These are phyloP conservation scores for Cadophora sp. DNA, from an alignment of 2,329 filamentous ascomycete species.

Conservation along the genomic window DNA sequence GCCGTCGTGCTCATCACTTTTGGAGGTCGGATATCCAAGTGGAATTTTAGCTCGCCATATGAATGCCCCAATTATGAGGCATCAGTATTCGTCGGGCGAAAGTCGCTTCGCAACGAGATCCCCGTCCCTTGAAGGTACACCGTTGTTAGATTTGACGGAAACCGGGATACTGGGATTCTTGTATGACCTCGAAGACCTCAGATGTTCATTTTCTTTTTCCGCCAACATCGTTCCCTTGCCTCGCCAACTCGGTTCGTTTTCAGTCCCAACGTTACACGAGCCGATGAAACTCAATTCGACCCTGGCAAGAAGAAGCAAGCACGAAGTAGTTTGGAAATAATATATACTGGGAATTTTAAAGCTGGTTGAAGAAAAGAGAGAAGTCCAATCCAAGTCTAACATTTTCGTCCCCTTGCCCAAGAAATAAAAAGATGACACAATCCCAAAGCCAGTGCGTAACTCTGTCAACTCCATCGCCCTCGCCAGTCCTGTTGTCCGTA, in stretches of 20 bases:
- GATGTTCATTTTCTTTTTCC: background rate
- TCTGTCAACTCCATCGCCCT: constrained; percentile 40
- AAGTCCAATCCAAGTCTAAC: constrained; percentile 28
- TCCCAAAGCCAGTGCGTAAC: constrained; percentile 11
- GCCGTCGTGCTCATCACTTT: background rate
- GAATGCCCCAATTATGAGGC: background rate
- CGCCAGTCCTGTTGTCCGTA: constrained; percentile 40
- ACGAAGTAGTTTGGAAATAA: background rate
- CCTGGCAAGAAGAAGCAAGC: constrained; percentile 4
- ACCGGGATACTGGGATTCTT: constrained; percentile 26
- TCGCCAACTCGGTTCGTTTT: constrained; percentile 1
- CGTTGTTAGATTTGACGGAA: constrained; percentile 20
- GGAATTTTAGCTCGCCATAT: background rate
- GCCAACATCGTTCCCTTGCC: background rate
- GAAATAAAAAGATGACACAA: constrained; percentile 12
- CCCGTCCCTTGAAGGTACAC: constrained; percentile 20
- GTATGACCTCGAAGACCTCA: constrained; percentile 1
- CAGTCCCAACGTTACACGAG: background rate
- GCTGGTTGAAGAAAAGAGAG: constrained; percentile 11
- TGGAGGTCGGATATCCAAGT: background rate
- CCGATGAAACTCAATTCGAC: background rate
- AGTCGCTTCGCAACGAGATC: background rate
- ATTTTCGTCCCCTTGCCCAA: constrained; percentile 29
- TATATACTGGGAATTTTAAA: constrained; percentile 9
- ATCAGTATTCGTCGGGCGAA: background rate